These are phyloP conservation scores for Tylopilus orsonianus DNA, from an alignment of 1,284 basidiomycete species.

Conservation along the genomic window DNA sequence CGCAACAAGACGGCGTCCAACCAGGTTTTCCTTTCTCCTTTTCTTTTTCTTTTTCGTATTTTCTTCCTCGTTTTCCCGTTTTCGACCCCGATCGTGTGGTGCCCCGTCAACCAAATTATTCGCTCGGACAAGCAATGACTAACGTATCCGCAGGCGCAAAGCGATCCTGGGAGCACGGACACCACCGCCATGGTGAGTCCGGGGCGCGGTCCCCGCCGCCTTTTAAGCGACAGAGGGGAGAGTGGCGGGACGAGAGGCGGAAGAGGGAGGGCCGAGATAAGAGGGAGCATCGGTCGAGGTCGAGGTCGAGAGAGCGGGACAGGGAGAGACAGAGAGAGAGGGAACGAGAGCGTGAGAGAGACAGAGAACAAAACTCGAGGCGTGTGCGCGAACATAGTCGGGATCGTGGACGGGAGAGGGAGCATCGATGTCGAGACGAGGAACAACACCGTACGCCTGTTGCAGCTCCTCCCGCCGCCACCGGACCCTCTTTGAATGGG, in stretches of 20 bases:
- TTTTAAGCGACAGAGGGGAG: slow-evolving; percentile 53
- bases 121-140: slow-evolving; percentile 58
- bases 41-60: not conserved
- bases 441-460: slow-evolving; percentile 27
- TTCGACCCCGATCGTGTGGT: slow-evolving; percentile 67
- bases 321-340: slow-evolving; percentile 5
- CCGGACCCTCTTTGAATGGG: slow-evolving; percentile 23
- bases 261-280: slow-evolving; percentile 5
- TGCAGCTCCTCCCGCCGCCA: not conserved
- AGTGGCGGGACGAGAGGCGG: slow-evolving; percentile 40
- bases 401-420: slow-evolving; percentile 36
- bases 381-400: slow-evolving; percentile 39
- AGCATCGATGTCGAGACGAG: slow-evolving; percentile 34
- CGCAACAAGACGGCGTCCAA: not conserved
- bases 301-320: slow-evolving; percentile 7
- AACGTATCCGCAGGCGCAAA: slow-evolving; percentile 80
- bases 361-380: slow-evolving; percentile 27
- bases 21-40: not conserved
- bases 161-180: slow-evolving; percentile 61
- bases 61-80: slow-evolving; percentile 9
- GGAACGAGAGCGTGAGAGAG: slow-evolving; percentile 8
- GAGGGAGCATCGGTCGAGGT: not conserved
- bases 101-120: slow-evolving; percentile 67
- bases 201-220: slow-evolving; percentile 21
- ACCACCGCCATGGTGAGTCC: slow-evolving; percentile 39